These are phyloP conservation scores for Chlorella sp. DNA, from an alignment of 139 green algal species.

Conservation along the genomic window DNA sequence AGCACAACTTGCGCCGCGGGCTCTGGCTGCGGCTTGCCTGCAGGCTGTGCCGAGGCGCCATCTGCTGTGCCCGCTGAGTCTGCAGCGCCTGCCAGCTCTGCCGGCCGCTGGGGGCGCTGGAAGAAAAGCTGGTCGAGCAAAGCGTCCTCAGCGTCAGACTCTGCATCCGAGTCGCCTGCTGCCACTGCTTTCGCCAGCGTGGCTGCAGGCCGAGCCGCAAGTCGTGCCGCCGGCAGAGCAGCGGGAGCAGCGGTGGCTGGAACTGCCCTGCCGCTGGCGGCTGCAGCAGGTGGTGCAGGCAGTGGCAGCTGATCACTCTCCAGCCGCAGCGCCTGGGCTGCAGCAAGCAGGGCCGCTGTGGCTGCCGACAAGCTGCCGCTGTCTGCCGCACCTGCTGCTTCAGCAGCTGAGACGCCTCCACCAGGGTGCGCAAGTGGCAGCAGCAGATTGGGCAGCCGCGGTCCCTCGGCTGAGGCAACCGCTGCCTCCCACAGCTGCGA, in stretches of 20 bases:
- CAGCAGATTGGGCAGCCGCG: constrained; percentile 22
- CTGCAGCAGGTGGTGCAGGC: background rate
- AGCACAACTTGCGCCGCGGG: background rate
- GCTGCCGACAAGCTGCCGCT: background rate
- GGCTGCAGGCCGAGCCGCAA: background rate
- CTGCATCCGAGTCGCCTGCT: background rate
- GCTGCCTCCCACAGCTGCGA: too few relatives aligned
- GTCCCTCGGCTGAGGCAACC: background rate
- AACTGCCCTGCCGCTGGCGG: background rate
- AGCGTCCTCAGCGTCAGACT: constrained; percentile 22
- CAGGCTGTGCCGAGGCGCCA: background rate
- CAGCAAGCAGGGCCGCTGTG: background rate
- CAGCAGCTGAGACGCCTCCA: background rate
- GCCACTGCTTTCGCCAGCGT: background rate
- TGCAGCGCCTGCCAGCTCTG: background rate
- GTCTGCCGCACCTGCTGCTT: background rate
- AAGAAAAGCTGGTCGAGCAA: constrained; percentile 14
- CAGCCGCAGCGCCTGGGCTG: constrained; percentile 7
- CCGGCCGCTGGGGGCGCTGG: background rate
- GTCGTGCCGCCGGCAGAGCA: background rate
- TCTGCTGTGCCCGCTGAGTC: background rate
- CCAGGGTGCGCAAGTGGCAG: background rate
- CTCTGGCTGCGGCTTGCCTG: background rate
- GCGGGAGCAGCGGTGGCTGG: background rate
- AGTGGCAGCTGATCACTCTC: background rate